A percentile compares a stretch with the other conserved stretches of the same genome.
Evolutionary conservation across 352 stramenopile species (phyloP).

Genomic region (Elongisporangium anandrum): DNA sequence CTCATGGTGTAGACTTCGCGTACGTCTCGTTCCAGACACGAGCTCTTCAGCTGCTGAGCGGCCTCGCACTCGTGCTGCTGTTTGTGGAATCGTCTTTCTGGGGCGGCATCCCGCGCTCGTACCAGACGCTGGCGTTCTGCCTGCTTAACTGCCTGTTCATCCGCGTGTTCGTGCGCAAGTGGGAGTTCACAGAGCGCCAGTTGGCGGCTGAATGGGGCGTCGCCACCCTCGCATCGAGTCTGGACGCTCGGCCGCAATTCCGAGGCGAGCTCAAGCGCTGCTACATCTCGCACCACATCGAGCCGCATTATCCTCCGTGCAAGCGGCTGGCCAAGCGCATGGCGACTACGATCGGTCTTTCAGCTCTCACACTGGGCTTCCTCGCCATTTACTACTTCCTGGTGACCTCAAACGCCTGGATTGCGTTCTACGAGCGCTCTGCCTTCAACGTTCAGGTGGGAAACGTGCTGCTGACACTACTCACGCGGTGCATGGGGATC

Average conservation of each 20-base stretch:
- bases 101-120: background rate
- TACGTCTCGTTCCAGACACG: conserved; percentile 59
- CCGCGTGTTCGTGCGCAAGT: conserved; percentile 56
- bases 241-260: conserved; percentile 45
- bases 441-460: conserved; percentile 19
- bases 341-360: conserved; percentile 16
- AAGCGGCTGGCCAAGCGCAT: conserved; percentile 26
- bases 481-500: conserved; percentile 28
- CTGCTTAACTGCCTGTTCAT: conserved; percentile 45
- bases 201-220: conserved; percentile 54
- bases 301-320: conserved; percentile 34
- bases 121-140: conserved; percentile 20
- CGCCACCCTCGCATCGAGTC: conserved; percentile 12
- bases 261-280: conserved; percentile 44
- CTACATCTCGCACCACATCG: conserved; percentile 45
- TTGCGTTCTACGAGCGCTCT: background rate
- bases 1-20: conserved; percentile 48
- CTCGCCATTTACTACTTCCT: conserved; percentile 25
- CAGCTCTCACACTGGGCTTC: conserved; percentile 18
- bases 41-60: conserved; percentile 32
- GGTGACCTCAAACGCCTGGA: conserved; percentile 19
- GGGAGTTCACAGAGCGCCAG: conserved; percentile 34
- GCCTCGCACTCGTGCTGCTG: conserved; percentile 26
- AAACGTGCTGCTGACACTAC: conserved; percentile 29
- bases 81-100: conserved; percentile 8